Conservation (phyloP, 805 yeast species). For the Ogataea nakhonphanomensis region DNA sequence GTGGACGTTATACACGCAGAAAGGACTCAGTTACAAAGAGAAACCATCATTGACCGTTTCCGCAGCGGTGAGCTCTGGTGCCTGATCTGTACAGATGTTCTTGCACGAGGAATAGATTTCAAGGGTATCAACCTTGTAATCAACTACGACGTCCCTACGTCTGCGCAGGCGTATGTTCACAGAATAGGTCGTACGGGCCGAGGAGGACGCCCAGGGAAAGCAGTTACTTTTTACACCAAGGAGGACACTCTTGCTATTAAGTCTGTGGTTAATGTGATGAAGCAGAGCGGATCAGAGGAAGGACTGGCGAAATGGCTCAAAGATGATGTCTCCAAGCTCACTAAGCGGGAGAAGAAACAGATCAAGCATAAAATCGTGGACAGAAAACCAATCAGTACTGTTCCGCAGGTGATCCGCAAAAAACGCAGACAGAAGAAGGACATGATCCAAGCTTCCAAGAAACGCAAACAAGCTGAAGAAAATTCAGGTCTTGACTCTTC, state of each 20-base stretch:
- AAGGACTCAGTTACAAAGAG: constrained; percentile 84
- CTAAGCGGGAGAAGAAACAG: constrained; percentile 57
- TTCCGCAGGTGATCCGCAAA: constrained; percentile 62
- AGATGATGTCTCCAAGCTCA: constrained; percentile 54
- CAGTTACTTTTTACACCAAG: constrained; percentile 90
- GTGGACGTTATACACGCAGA: constrained; percentile 97
- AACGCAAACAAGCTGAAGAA: constrained; percentile 38
- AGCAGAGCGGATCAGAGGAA: constrained; percentile 72
- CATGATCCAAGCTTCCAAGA: constrained; percentile 76
- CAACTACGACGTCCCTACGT: constrained; percentile 93
- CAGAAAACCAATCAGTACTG: constrained; percentile 80
- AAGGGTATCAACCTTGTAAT: constrained; percentile 92
- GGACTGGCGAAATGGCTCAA: constrained; percentile 81
- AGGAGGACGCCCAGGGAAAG: constrained; percentile 82
- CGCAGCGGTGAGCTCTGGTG: constrained; percentile 94
- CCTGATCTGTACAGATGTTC: constrained; percentile 90
- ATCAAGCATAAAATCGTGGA: constrained; percentile 56
- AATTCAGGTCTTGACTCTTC: constrained; percentile 3
- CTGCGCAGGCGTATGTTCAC: constrained; percentile 93
- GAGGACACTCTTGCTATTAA: constrained; percentile 75
- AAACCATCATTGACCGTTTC: constrained; percentile 77
- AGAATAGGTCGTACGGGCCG: constrained; percentile 99
- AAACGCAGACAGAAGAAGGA: constrained; percentile 61
- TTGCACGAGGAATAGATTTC: constrained; percentile 96
- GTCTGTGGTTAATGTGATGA: constrained; percentile 91